phyloP scores from a whole-genome alignment of 495 filamentous ascomycete genomes.

The Articulospora tetracladia region DNA sequence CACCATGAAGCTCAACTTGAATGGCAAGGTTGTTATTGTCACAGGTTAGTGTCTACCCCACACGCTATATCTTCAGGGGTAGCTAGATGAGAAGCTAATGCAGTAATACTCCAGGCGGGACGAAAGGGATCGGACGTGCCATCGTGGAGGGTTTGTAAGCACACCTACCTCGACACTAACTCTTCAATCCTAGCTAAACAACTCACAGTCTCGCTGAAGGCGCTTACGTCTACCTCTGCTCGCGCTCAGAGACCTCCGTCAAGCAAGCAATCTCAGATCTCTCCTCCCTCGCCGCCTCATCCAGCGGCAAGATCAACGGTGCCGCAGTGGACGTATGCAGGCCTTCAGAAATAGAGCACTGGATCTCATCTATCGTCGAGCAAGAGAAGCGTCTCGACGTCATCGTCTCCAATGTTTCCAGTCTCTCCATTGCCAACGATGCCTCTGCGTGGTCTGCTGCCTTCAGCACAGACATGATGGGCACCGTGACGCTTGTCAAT shows the following conservation, averaged over 20 bases:
- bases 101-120: neutral
- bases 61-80: neutral
- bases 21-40: neutral
- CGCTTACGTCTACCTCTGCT: neutral
- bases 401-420: neutral
- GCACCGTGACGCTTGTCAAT: neutral
- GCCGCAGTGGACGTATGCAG: neutral
- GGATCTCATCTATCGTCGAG: neutral
- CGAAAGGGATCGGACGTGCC: slow-evolving; percentile 1
- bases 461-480: neutral
- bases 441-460: neutral
- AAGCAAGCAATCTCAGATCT: neutral
- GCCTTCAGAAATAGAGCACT: neutral
- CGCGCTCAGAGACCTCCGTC: neutral
- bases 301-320: neutral
- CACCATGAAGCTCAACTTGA: slow-evolving; percentile 4
- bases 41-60: neutral
- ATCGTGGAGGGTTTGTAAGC: slow-evolving; percentile 2
- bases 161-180: no score
- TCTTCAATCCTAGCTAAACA: neutral
- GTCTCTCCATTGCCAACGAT: neutral
- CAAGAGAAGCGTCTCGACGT: neutral
- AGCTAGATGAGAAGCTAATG: neutral
- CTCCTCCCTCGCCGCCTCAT: neutral
- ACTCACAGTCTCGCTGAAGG: neutral